Base-by-base conservation (phyloP, 768 basidiomycete genomes). In the Trametes villosa region DNA sequence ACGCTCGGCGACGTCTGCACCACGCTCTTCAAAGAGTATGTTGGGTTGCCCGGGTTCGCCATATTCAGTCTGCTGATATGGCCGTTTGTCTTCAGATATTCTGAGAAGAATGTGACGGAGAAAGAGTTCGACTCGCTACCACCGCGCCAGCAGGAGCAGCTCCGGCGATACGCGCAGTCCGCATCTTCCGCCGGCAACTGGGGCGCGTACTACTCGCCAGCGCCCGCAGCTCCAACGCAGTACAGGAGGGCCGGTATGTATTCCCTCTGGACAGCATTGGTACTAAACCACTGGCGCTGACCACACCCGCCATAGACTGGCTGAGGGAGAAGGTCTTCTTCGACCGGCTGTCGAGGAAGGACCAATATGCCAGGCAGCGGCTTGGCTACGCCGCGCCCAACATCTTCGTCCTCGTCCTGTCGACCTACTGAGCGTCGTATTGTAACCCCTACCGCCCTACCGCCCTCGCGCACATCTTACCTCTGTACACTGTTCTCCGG, bases 331-430 rank as follows among this genome's bases (percentile, higher is more conserved):
- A 82, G 54, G 77, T 81, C 22, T 91, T 79, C 71, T 92, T 93
- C 59, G 91, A 93, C 59, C 79, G 81, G 17, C 66, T 94, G 57
- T 65, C 65, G 12, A 83, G 78, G 69, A 83, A 87, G 63, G 89
- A 91, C 64, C 68, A 66, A 9, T 93, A 92, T 65, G 77, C 81
- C 2, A 65, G 74, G 27, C 70, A 77, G 9, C 82, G 90, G 7
- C 83, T 94, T 29, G 92, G 92, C 1, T 94, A 84, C 74, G 81
- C 79, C 55, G 92, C 92, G 3, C 85, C 91, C 7, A 93, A 94
- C 68, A 82, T 92, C 38, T 91, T 91, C 69, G 78, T 92, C 38
- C 85, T 93, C n/a, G 17, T 44, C 5, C 60, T 67, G 30, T 56
- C 61, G 18, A 60, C 60, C 31, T 66, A 66, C 42, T 66, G 34